phyloP scores from a whole-genome alignment of 23 red algal genomes.

The Cyanidioschyzon merolae region DNA sequence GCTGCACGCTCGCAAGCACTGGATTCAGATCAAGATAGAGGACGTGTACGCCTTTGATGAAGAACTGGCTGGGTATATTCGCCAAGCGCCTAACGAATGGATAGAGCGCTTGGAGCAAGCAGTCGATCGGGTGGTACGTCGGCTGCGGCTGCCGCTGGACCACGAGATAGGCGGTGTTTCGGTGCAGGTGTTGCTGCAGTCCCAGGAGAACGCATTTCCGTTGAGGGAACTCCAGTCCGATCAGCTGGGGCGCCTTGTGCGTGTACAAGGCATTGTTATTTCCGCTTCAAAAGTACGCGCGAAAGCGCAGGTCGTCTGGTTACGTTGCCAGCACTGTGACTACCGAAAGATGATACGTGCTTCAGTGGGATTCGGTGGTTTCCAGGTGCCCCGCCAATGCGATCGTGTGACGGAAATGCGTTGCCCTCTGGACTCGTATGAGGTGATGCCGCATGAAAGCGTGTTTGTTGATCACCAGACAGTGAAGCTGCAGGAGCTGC shows the following conservation, averaged over 20 bases:
- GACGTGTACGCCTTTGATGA: constrained; percentile 80
- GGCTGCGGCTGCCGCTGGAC: background rate
- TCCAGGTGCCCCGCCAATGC: constrained; percentile 59
- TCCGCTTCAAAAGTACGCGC: constrained; percentile 62
- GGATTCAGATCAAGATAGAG: constrained; percentile 40
- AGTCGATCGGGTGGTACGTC: constrained; percentile 44
- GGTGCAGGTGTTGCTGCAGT: constrained; percentile 16
- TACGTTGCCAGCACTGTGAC: constrained; percentile 77
- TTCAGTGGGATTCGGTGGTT: constrained; percentile 71
- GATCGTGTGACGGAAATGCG: constrained; percentile 37
- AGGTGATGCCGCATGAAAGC: constrained; percentile 71
- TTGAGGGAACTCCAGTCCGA: constrained; percentile 52
- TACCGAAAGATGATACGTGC: constrained; percentile 50
- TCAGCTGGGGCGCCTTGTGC: constrained; percentile 55
- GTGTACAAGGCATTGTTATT: constrained; percentile 81
- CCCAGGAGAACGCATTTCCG: constrained; percentile 32
- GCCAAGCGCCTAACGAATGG: constrained; percentile 20
- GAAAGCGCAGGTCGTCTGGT: constrained; percentile 48
- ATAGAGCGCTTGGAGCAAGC: constrained; percentile 28
- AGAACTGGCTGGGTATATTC: constrained; percentile 43
- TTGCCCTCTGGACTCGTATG: constrained; percentile 85
- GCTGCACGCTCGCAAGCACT: constrained; percentile 43
- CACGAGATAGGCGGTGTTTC: background rate
- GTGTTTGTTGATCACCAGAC: constrained; percentile 74
- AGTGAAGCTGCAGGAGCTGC: constrained; percentile 97